Evolutionary conservation across 2,329 filamentous ascomycete species (phyloP).

Genomic region (Ophiostoma perfectum): DNA sequence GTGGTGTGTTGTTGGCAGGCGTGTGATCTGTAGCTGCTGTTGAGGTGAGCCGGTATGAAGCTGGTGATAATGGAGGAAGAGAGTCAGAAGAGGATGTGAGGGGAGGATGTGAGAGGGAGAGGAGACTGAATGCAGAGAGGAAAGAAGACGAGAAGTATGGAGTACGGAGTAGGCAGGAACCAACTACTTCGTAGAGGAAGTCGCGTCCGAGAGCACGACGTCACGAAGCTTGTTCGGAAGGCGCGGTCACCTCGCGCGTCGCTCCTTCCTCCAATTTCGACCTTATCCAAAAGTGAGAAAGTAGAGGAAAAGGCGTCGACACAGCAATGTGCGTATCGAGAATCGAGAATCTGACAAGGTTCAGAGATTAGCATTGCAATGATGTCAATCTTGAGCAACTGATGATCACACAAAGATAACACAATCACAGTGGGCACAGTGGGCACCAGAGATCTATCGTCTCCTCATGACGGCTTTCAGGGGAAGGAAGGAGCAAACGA

Average conservation of each 20-base stretch:
- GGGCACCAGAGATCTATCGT: background rate
- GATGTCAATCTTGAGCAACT: background rate
- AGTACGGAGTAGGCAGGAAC: too few relatives aligned
- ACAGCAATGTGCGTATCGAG: too few relatives aligned
- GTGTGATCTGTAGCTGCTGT: background rate
- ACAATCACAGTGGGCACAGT: background rate
- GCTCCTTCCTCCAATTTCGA: conserved; percentile 3
- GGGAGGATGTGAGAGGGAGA: background rate
- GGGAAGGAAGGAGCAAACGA: background rate
- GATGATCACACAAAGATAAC: background rate
- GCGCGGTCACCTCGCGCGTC: background rate
- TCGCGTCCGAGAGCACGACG: conserved; percentile 4
- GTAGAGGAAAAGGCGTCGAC: background rate
- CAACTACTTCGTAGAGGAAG: background rate
- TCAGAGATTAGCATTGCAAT: background rate
- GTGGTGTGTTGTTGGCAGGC: background rate
- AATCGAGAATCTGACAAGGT: background rate
- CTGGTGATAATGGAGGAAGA: background rate
- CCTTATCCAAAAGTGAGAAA: background rate
- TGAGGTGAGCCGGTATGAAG: background rate
- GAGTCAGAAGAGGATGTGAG: background rate
- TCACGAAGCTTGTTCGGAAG: conserved; percentile 2
- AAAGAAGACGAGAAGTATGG: background rate
- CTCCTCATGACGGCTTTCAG: background rate
- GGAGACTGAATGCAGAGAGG: too few relatives aligned